Evolutionary conservation across 129 eudicot genomes (phyloP), one percentile per base, ranked within the genome.

Genomic region (Flaveria trinervia): DNA sequence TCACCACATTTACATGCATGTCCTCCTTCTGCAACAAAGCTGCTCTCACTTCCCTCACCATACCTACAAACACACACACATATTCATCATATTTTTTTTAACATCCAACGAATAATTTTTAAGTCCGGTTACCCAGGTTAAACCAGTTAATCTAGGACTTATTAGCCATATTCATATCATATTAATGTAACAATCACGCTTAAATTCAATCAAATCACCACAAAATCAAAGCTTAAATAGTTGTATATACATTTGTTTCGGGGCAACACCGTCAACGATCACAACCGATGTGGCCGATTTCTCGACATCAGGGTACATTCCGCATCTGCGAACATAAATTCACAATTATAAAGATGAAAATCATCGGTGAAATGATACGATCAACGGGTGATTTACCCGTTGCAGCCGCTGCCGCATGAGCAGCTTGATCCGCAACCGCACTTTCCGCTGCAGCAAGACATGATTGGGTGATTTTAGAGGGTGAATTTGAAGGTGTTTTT

Each of bases 391-490:
- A 46, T 8, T 50, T 80, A 87, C 92, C 90, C 90, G 73, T 81
- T 78, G 79, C 96, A 89, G 79, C 92, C 83, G 54, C 46, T 85
- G 83, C 96, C 93, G 81, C 97, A 92, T 75, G 64, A 62, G 91
- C 97, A 92, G 89, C 83, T 51, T 70, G 96, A 72, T 46, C 97
- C 97, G 54, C 97, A 92, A 5, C 84, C 83, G 74, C 97, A 92
- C 82, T 76, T 89, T 80, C 88, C 90, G 36, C 76, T 76, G 83
- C 93, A 86, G 86, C 85, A 77, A 88, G 91, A 89, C 96, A 89
- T 89, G 70, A 82, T 89, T 75, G 28, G 28, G 14, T 50, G 75
- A 60, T 59, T 30, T 77, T 68, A 12, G 71, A 56, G 50, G 1
- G 43, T 0, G 65, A 55, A 65, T 65, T 65, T 79, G 26, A 50